Evolutionary conservation across 108 stramenopile species (phyloP), one percentile per base, ranked within the genome.

Genomic region (Seminavis robusta): DNA sequence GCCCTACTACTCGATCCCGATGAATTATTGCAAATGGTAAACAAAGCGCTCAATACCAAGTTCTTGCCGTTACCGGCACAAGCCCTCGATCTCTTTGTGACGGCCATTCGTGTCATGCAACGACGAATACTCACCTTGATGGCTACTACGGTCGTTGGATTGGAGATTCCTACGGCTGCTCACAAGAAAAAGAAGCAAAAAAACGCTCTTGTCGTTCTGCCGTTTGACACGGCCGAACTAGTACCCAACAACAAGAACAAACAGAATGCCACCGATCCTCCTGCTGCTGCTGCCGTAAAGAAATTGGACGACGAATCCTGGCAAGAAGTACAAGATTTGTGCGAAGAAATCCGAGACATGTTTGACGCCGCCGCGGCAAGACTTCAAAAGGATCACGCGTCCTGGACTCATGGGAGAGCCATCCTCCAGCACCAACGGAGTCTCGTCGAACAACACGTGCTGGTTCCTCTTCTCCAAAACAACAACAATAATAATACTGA

Each of bases 321-420:
- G 53, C 63, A 83, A 42, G 94, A 94, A 42, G 56, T 87, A 9
- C 57, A 81, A 59, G 88, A 91, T 58, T 46, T 88, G 27, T 64
- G 79, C 23, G 79, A 79, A 57, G 94, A 94, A 47, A 59, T 87
- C 17, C 63, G 76, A 29, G 90, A 92, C 27, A 69, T 91, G 63
- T 91, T 76, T 56, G 86, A 86, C 33, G 80, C 72, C 29, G 60
- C 78, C 9, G 86, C 88, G 40, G 40, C 37, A 7, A 85, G 71
- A 57, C 56, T 94, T 29, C 54, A 59, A 31, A 71, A 83, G 39
- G 59, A 73, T 27, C 66, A 77, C 40, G 16, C 56, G 10, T 55
- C 59, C 21, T 78, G 72, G 76, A 31, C 56, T n/a, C 80, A 78
- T 20, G 87, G 85, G 8, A 72, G 79, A 54, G 57, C 64, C 1